Base-by-base conservation (phyloP, 176 grass and related monocot genomes). In the Avena insularis region DNA sequence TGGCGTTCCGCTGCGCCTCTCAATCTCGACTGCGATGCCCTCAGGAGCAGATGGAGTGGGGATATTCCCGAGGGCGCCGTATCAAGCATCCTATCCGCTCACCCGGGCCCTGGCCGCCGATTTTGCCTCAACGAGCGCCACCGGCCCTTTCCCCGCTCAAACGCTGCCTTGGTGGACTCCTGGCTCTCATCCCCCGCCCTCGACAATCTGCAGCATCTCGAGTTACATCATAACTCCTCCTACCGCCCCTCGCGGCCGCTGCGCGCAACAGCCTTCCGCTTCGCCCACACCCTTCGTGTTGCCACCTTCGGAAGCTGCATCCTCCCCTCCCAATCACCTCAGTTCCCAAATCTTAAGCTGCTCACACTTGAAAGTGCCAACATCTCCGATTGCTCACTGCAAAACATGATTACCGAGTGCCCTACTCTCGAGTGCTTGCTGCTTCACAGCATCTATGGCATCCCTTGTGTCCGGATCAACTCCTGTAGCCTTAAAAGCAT, bases 241-340 rank as follows among this genome's bases (percentile, higher is more conserved):
- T 9, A 11, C 21, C 21, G 0, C 38, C 36, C 55, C 6, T n/a
- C n/a, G n/a, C 20, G 4, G 3, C 56, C 88, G 51, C 88, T 74
- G 1, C 76, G 68, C 10, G 73, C 79, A 11, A 71, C 83, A 6
- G 69, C 79, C 50, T 86, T 92, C 38, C 87, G 72, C 12, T 72
- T 73, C 82, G 72, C n/a, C 3, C n/a, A 9, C 15, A 47, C 20
- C 53, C 68, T 84, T 54, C n/a, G 19, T 0, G 81, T 83, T 17
- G 70, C 55, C 4, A 82, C 40, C 40, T 51, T 84, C 38, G 0
- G 36, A 10, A 19, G 9, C 20, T 84, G 55, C 40, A 4, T n/a
- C 7, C 7, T 83, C 53, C 36, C 1, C 0, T 13, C 40, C 6
- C 4, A 43, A 16, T 6, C 1, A 53, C 20, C 71, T 11, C 66